A percentile compares a stretch with the other conserved stretches of the same genome.
Evolutionary conservation across 768 basidiomycete genomes (phyloP).

Genomic region (Hygrophorus russula): DNA sequence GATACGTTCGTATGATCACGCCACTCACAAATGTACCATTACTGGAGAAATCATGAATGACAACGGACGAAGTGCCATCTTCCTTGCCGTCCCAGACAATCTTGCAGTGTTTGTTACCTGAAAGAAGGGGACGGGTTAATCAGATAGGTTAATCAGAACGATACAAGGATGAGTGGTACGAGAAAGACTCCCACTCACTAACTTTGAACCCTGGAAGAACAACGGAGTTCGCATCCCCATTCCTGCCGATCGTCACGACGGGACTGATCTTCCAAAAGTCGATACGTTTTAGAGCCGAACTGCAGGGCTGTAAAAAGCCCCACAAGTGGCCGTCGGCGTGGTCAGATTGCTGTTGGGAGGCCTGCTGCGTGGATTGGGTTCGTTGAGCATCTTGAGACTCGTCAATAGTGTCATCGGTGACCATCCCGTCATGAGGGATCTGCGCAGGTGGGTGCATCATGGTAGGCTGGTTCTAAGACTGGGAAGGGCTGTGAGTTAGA

Average conservation of each 20-base stretch:
- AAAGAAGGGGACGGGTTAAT: background rate
- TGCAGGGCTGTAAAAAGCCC: slow-evolving; percentile 65
- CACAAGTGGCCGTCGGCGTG: slow-evolving; percentile 39
- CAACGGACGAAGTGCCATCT: slow-evolving; percentile 27
- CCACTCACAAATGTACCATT: slow-evolving; percentile 63
- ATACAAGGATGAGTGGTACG: slow-evolving; percentile 1
- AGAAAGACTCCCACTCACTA: slow-evolving; percentile 37
- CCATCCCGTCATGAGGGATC: background rate
- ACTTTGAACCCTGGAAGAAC: slow-evolving; percentile 62
- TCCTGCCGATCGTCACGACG: slow-evolving; percentile 45
- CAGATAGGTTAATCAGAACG: background rate
- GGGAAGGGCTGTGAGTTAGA: too few species aligned
- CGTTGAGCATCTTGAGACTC: background rate
- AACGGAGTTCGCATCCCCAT: slow-evolving; percentile 33
- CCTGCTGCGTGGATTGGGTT: slow-evolving; percentile 25
- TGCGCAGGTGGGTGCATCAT: background rate
- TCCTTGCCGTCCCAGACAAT: slow-evolving; percentile 51
- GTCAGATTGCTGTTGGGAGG: slow-evolving; percentile 22
- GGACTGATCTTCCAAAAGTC: slow-evolving; percentile 49
- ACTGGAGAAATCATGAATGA: slow-evolving; percentile 47
- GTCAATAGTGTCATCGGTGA: background rate
- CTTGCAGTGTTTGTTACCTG: slow-evolving; percentile 48
- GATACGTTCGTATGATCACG: background rate
- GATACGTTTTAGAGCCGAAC: slow-evolving; percentile 35
- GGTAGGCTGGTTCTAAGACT: background rate